Conservation (phyloP, 2,329 filamentous ascomycete species). For the Westerdykella ornata region DNA sequence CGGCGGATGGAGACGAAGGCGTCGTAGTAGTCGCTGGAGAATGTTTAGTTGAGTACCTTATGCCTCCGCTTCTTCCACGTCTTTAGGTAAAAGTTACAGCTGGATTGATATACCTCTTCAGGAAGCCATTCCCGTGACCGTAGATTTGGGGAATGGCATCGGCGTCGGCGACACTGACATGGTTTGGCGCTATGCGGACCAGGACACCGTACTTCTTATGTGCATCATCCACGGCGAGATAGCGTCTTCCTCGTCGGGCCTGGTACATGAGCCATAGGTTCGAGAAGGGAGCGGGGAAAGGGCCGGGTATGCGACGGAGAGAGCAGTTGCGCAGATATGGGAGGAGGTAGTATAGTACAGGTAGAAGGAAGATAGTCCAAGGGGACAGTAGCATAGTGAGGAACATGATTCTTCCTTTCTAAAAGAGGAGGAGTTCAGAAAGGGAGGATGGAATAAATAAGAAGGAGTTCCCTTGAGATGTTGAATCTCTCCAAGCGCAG, state of each 20-base stretch:
- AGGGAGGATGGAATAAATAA: too few relatives aligned
- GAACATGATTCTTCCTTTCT: conserved; percentile 20
- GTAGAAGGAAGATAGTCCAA: conserved; percentile 43
- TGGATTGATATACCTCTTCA: conserved; percentile 38
- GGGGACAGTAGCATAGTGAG: conserved; percentile 39
- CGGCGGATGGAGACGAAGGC: conserved; percentile 82
- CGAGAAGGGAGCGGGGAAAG: conserved; percentile 60
- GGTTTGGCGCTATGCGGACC: conserved; percentile 76
- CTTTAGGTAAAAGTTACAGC: not conserved
- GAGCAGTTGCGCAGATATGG: conserved; percentile 55
- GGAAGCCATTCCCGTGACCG: conserved; percentile 52
- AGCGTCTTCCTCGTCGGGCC: conserved; percentile 54
- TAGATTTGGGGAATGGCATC: conserved; percentile 71
- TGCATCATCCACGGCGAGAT: conserved; percentile 57
- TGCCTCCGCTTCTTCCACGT: not conserved
- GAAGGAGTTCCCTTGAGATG: too few relatives aligned
- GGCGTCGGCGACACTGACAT: conserved; percentile 74
- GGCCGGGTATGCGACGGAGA: conserved; percentile 52
- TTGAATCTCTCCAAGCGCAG: too few relatives aligned
- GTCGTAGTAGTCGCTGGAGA: conserved; percentile 71
- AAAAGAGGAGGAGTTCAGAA: too few relatives aligned
- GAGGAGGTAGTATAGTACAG: conserved; percentile 52
- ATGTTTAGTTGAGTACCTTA: not conserved
- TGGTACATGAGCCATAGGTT: conserved; percentile 72
- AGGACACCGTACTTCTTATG: conserved; percentile 74